phyloP scores from a whole-genome alignment of 768 basidiomycete species.

The Kwoniella dejecticola region DNA sequence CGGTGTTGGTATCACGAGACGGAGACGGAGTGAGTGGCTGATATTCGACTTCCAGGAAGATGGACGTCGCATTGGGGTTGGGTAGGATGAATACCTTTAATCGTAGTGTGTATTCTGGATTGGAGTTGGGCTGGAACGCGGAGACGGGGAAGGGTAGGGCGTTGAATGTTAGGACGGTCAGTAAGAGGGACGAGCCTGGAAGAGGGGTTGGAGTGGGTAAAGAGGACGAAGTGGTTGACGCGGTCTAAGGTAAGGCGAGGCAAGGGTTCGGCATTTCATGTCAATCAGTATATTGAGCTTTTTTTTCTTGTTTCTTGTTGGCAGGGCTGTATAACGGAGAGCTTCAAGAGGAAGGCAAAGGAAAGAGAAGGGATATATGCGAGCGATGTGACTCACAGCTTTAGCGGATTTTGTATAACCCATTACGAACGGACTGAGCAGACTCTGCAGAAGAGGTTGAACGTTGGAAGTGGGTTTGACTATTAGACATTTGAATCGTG shows the following conservation, averaged over 20 bases:
- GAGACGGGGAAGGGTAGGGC: neutral
- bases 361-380: too few relatives aligned
- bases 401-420: conserved; percentile 46
- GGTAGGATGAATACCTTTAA: conserved; percentile 38
- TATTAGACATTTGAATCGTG: conserved; percentile 28
- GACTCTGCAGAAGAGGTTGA: conserved; percentile 37
- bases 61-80: conserved; percentile 18
- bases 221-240: conserved; percentile 38
- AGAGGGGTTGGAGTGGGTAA: conserved; percentile 35
- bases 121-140: too few relatives aligned
- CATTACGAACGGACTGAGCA: conserved; percentile 46
- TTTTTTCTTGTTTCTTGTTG: too few relatives aligned
- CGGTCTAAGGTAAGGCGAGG: conserved; percentile 24
- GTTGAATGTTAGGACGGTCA: conserved; percentile 33
- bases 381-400: conserved; percentile 42
- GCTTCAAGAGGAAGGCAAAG: neutral
- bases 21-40: neutral
- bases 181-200: conserved; percentile 32
- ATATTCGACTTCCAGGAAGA: conserved; percentile 41
- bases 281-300: too few relatives aligned
- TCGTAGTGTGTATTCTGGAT: conserved; percentile 3
- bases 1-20: too few relatives aligned
- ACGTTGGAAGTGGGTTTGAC: conserved; percentile 34
- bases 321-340: too few relatives aligned
- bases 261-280: neutral